Percentiles rank a stretch among this genome's conserved stretches.
Evolutionary conservation across 768 basidiomycete species (phyloP).

Genomic region (Pleurotus cornucopiae): DNA sequence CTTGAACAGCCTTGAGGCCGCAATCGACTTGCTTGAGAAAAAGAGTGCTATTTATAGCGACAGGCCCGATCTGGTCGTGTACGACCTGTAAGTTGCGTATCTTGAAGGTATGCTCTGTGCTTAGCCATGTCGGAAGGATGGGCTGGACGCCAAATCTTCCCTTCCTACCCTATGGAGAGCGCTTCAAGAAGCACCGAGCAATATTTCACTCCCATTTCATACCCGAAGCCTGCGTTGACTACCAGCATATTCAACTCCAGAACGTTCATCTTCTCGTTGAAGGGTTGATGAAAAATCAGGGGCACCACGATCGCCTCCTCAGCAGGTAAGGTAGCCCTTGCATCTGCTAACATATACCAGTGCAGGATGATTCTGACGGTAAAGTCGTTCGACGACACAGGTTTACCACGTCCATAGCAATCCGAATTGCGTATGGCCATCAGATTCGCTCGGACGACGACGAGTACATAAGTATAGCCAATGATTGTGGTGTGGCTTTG

Average conservation of each 20-base stretch:
- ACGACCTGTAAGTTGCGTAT: not conserved
- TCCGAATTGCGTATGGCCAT: constrained; percentile 20
- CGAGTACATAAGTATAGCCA: constrained; percentile 16
- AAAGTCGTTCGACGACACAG: constrained; percentile 9
- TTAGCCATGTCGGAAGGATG: constrained; percentile 12
- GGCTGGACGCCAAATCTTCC: constrained; percentile 14
- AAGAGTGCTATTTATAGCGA: constrained; percentile 5
- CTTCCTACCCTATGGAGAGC: constrained; percentile 18
- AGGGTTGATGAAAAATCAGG: constrained; percentile 21
- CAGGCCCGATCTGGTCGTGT: not conserved
- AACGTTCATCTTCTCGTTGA: constrained; percentile 28
- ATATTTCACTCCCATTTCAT: constrained; percentile 19
- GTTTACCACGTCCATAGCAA: constrained; percentile 20
- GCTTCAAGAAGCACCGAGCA: constrained; percentile 17
- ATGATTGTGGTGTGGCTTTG: constrained; percentile 12
- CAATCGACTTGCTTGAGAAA: constrained; percentile 1
- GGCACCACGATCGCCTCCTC: constrained; percentile 8
- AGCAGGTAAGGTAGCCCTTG: not conserved
- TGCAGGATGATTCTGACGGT: too few species aligned
- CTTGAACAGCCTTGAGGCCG: constrained; percentile 3
- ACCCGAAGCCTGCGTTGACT: constrained; percentile 16
- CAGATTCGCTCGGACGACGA: constrained; percentile 18
- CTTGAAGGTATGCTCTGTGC: not conserved
- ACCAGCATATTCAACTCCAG: constrained; percentile 22
- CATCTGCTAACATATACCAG: not conserved